Conservation (phyloP, 1,284 basidiomycete species). For the Ceratobasidium sp. region DNA sequence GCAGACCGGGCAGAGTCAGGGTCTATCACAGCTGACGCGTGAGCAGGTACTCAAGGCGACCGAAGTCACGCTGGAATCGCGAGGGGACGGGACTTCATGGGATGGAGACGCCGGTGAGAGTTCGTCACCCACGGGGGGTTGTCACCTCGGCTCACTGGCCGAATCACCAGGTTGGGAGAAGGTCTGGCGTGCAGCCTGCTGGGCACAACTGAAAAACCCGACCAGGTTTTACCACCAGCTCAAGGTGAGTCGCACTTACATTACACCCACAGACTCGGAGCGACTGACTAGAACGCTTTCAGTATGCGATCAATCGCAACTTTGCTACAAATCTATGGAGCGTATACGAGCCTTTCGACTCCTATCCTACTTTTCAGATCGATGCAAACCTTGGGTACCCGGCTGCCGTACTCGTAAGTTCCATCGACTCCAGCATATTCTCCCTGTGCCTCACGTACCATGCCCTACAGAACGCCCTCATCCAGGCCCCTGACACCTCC, state of each 20-base stretch:
- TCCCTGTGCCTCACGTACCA: constrained; percentile 7
- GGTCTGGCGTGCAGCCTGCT: constrained; percentile 72
- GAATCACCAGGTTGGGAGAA: constrained; percentile 66
- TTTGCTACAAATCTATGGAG: constrained; percentile 71
- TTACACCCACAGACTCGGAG: not conserved
- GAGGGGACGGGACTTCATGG: constrained; percentile 72
- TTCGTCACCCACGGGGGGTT: not conserved
- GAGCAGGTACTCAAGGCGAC: constrained; percentile 64
- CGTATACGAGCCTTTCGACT: constrained; percentile 61
- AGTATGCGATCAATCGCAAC: constrained; percentile 71
- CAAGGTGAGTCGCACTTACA: constrained; percentile 57
- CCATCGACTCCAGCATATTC: not conserved
- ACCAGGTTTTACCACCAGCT: constrained; percentile 67
- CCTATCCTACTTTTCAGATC: constrained; percentile 70
- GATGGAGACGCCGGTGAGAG: constrained; percentile 65
- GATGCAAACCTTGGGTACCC: constrained; percentile 76
- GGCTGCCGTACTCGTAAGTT: constrained; percentile 65
- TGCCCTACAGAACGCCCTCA: constrained; percentile 62
- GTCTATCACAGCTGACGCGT: constrained; percentile 43
- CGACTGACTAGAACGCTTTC: not conserved
- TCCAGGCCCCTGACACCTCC: constrained; percentile 71
- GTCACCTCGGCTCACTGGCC: not conserved
- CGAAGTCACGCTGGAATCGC: constrained; percentile 64
- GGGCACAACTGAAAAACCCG: constrained; percentile 70
- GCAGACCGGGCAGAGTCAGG: constrained; percentile 16